These are phyloP conservation scores for Phytomonas sp. DNA, from an alignment of 208 protist genomes.

Conservation along the genomic window DNA sequence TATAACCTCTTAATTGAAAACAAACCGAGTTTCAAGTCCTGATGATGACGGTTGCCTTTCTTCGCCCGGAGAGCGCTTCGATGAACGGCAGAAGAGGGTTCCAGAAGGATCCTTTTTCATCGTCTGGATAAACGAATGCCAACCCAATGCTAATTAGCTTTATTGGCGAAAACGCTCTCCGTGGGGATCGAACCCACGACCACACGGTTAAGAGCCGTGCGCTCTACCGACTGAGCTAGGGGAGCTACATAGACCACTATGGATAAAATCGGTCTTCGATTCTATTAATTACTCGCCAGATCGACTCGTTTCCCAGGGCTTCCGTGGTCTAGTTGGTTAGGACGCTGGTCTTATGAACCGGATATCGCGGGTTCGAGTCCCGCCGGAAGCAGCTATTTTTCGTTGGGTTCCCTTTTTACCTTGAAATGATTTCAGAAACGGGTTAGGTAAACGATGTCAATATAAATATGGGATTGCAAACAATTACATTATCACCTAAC, in stretches of 20 bases:
- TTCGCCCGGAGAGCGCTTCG: conserved; percentile 62
- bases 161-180: conserved; percentile 34
- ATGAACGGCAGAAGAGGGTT: conserved; percentile 62
- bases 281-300: too few species aligned
- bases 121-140: too few species aligned
- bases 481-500: too few species aligned
- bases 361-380: conserved; percentile 61
- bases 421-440: too few species aligned
- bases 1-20: conserved; percentile 79
- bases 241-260: conserved; percentile 21
- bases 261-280: too few species aligned
- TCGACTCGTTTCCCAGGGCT: conserved; percentile 1
- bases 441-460: too few species aligned
- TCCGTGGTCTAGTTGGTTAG: conserved; percentile 61
- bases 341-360: conserved; percentile 53
- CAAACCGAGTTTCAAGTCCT: conserved; percentile 67
- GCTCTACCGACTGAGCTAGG: conserved; percentile 97
- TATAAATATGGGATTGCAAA: too few species aligned
- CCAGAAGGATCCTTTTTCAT: conserved; percentile 47
- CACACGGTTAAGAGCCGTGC: conserved; percentile 96
- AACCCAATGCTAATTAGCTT: too few species aligned
- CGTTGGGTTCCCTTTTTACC: too few species aligned
- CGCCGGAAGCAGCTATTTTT: conserved; percentile 32
- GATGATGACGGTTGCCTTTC: conserved; percentile 63
- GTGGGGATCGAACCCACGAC: conserved; percentile 96